A percentile compares a stretch with the other conserved stretches of the same genome.
phyloP scores from a whole-genome alignment of 768 basidiomycete species.

The Podaxis sp. region DNA sequence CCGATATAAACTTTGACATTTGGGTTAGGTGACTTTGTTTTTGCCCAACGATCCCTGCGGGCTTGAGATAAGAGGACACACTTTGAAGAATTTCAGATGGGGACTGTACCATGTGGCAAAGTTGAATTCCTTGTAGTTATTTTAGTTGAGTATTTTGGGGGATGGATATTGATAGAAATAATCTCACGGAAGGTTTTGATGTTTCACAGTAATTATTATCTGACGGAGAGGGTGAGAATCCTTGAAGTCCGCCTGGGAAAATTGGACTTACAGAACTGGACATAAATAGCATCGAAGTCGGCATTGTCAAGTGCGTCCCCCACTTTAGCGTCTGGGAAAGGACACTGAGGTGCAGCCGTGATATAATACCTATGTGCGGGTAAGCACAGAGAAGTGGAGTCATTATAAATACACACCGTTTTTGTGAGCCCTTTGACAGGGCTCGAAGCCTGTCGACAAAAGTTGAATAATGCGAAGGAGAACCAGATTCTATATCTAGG shows the following conservation, averaged over 20 bases:
- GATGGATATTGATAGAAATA: background rate
- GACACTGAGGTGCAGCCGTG: constrained; percentile 62
- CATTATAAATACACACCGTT: constrained; percentile 34
- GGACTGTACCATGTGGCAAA: constrained; percentile 41
- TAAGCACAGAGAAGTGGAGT: background rate
- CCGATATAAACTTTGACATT: constrained; percentile 62
- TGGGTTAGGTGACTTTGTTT: constrained; percentile 51
- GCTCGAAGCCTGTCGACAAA: constrained; percentile 53
- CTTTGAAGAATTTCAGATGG: background rate
- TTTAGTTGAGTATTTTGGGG: constrained; percentile 1
- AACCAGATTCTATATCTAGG: constrained; percentile 70
- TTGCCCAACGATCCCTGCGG: constrained; percentile 59
- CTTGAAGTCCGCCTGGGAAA: background rate
- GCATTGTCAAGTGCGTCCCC: constrained; percentile 59
- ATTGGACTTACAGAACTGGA: constrained; percentile 55
- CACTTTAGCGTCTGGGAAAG: constrained; percentile 65
- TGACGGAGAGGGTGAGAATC: constrained; percentile 16
- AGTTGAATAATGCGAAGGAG: constrained; percentile 44
- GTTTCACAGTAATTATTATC: constrained; percentile 60
- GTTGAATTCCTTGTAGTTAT: constrained; percentile 42
- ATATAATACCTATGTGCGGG: constrained; percentile 50
- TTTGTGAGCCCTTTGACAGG: constrained; percentile 44
- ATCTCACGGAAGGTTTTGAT: constrained; percentile 34
- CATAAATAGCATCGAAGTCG: constrained; percentile 68
- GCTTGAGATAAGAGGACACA: background rate